phyloP scores from a whole-genome alignment of 495 filamentous ascomycete genomes.

The Rusavskia elegans region DNA sequence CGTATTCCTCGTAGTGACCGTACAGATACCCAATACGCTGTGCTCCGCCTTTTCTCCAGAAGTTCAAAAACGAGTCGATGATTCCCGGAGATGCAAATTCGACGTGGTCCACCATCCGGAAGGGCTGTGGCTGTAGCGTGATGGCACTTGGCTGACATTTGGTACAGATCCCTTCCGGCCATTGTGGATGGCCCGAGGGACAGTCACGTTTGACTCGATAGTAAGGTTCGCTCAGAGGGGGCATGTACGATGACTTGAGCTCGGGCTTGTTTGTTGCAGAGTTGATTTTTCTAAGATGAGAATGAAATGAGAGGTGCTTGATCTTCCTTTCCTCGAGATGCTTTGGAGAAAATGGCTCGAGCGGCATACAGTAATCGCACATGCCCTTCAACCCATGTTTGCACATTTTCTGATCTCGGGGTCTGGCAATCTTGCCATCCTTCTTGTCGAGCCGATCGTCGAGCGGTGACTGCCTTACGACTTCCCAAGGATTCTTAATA shows the following conservation, averaged over 20 bases:
- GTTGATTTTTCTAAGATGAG: conserved; percentile 87
- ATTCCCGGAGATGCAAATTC: conserved; percentile 74
- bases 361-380: conserved; percentile 98
- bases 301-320: conserved; percentile 94
- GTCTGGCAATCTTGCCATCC: conserved; percentile 82
- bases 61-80: conserved; percentile 76
- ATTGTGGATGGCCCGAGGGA: conserved; percentile 79
- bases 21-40: conserved; percentile 87
- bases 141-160: conserved; percentile 98
- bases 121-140: conserved; percentile 82
- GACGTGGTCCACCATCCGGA: conserved; percentile 97
- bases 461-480: conserved; percentile 68
- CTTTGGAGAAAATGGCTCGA: conserved; percentile 80
- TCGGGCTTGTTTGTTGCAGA: conserved; percentile 91
- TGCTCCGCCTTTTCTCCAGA: conserved; percentile 66
- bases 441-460: conserved; percentile 75
- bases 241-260: conserved; percentile 82
- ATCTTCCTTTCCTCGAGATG: conserved; percentile 93
- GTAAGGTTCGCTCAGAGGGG: conserved; percentile 84
- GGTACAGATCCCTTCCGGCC: conserved; percentile 96
- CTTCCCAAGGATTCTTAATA: conserved; percentile 87
- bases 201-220: conserved; percentile 80
- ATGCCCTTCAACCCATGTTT: conserved; percentile 90
- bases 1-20: conserved; percentile 80
- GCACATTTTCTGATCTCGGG: conserved; percentile 73